Evolutionary conservation across 495 filamentous ascomycete genomes (phyloP).

Genomic region (Terfezia claveryi): DNA sequence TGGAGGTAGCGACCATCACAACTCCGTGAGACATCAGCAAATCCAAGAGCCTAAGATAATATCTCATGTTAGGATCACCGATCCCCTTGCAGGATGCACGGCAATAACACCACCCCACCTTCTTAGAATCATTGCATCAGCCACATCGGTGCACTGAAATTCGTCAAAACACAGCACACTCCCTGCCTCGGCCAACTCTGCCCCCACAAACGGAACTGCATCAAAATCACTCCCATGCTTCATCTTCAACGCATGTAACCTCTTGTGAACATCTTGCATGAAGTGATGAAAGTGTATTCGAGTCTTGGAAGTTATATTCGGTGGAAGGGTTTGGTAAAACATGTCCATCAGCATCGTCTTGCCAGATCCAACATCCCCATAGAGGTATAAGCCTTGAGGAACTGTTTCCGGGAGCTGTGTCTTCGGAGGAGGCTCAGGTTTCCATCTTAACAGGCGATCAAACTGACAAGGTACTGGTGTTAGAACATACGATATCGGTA

Average conservation of each 20-base stretch:
- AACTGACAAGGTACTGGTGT: conserved; percentile 25
- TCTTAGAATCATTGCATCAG: conserved; percentile 93
- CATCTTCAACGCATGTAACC: conserved; percentile 77
- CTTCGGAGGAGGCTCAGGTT: conserved; percentile 20
- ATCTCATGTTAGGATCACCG: neutral
- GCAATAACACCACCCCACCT: conserved; percentile 25
- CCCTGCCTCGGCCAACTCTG: conserved; percentile 65
- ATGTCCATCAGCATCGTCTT: conserved; percentile 99
- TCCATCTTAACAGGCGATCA: conserved; percentile 42
- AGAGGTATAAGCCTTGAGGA: conserved; percentile 83
- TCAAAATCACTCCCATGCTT: conserved; percentile 76
- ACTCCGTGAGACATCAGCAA: conserved; percentile 87
- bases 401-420: conserved; percentile 45
- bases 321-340: conserved; percentile 83
- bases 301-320: conserved; percentile 62
- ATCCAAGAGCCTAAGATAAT: conserved; percentile 49
- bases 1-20: conserved; percentile 89
- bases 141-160: conserved; percentile 96
- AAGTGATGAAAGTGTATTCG: conserved; percentile 98
- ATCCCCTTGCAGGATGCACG: neutral
- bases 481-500: no score
- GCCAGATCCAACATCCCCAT: conserved; percentile 88
- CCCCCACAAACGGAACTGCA: conserved; percentile 76
- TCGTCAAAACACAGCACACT: conserved; percentile 94
- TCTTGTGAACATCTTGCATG: conserved; percentile 95